A percentile compares a stretch with the other conserved stretches of the same genome.
phyloP scores from a whole-genome alignment of 345 rosid genomes.

The Tarenaya hassleriana region DNA sequence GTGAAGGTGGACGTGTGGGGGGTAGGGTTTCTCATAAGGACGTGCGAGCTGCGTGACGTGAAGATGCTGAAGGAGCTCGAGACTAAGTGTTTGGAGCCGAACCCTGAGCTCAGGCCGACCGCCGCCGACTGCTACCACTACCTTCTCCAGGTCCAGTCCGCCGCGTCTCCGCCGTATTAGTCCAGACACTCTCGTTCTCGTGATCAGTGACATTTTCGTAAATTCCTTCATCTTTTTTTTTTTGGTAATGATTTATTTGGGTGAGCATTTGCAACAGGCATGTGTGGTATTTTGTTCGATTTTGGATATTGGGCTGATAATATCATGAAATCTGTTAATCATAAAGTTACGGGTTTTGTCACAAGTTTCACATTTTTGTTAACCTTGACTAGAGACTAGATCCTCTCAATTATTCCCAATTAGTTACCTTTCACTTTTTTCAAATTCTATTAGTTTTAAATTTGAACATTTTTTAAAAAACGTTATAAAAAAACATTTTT shows the following conservation, averaged over 20 bases:
- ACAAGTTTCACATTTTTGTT: background rate
- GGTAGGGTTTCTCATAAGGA: constrained; percentile 69
- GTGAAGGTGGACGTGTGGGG: constrained; percentile 99
- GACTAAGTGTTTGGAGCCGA: constrained; percentile 72
- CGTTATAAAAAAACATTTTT: too few relatives aligned
- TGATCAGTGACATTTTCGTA: too few relatives aligned
- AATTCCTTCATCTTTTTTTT: background rate
- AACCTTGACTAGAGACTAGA: too few relatives aligned
- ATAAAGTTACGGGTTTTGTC: background rate
- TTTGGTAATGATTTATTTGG: background rate
- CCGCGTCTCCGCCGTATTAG: constrained; percentile 29
- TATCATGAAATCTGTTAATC: background rate
- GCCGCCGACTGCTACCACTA: constrained; percentile 98
- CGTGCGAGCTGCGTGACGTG: constrained; percentile 51
- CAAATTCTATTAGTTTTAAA: too few relatives aligned
- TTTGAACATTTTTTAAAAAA: too few relatives aligned
- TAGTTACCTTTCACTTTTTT: too few relatives aligned
- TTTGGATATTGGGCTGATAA: too few relatives aligned
- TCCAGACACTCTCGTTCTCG: too few relatives aligned
- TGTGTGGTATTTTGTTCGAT: too few relatives aligned
- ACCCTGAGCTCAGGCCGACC: constrained; percentile 88
- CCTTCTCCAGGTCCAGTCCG: constrained; percentile 72
- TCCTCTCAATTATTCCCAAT: too few relatives aligned
- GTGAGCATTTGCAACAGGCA: too few relatives aligned
- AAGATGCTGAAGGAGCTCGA: constrained; percentile 81